phyloP scores from a whole-genome alignment of 1,139 yeast species.

The Schwanniomyces etchellsii region DNA sequence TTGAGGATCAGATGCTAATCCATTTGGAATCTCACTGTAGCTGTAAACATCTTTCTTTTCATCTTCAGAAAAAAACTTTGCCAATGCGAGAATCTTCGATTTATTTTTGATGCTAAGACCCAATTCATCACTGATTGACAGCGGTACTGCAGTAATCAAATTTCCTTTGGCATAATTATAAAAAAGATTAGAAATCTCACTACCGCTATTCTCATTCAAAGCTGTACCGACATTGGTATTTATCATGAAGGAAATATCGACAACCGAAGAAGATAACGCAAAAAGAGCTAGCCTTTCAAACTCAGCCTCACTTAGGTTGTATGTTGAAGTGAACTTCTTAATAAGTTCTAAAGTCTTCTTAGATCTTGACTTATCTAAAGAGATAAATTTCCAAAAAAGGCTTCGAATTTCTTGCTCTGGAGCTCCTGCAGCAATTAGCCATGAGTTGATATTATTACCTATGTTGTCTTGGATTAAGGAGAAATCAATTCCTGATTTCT shows the following conservation, averaged over 20 bases:
- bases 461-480: conserved; percentile 30
- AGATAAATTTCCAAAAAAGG: conserved; percentile 36
- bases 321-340: conserved; percentile 27
- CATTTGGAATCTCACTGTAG: conserved; percentile 34
- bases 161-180: conserved; percentile 34
- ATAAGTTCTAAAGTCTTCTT: conserved; percentile 30
- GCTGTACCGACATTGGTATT: conserved; percentile 35
- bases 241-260: conserved; percentile 40
- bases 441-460: conserved; percentile 30
- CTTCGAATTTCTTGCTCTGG: conserved; percentile 22
- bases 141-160: conserved; percentile 12
- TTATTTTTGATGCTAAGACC: conserved; percentile 24
- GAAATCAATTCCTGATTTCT: conserved; percentile 28
- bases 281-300: conserved; percentile 30
- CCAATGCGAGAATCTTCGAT: conserved; percentile 38
- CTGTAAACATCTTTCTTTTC: conserved; percentile 24
- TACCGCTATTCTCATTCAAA: conserved; percentile 16
- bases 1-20: conserved; percentile 20
- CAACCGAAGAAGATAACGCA: conserved; percentile 35
- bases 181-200: conserved; percentile 24
- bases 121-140: conserved; percentile 11
- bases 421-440: conserved; percentile 31
- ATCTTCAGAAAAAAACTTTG: conserved; percentile 30
- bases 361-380: conserved; percentile 27
- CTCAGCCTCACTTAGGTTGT: conserved; percentile 20